phyloP scores from a whole-genome alignment of 257 asterid species.

The Nicotiana attenuata region DNA sequence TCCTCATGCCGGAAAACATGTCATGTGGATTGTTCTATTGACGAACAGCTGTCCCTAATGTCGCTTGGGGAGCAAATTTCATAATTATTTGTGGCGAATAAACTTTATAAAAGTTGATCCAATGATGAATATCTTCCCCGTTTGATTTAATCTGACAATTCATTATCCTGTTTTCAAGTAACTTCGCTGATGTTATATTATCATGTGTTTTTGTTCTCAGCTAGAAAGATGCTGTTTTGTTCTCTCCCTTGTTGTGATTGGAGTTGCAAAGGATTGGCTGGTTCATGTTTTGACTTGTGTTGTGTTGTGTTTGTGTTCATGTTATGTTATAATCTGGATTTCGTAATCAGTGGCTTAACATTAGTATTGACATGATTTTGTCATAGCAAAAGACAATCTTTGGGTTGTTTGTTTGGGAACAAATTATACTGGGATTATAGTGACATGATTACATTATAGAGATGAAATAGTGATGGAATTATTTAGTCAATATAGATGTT shows the following conservation, averaged over 20 bases:
- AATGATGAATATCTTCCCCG: not conserved
- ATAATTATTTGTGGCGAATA: not conserved
- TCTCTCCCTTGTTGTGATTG: not conserved
- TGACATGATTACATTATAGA: too few species aligned
- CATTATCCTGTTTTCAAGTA: not conserved
- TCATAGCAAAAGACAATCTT: not conserved
- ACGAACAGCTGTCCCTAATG: constrained; percentile 57
- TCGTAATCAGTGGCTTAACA: not conserved
- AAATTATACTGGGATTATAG: too few species aligned
- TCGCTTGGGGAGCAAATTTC: constrained; percentile 39
- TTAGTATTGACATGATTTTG: not conserved
- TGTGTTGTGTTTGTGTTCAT: not conserved
- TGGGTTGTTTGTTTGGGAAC: too few species aligned
- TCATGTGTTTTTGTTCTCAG: not conserved
- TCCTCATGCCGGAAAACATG: constrained; percentile 65
- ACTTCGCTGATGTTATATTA: not conserved
- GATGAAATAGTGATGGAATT: too few species aligned
- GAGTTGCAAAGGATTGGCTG: not conserved
- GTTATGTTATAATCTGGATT: not conserved
- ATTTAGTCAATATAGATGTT: too few species aligned
- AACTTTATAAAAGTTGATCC: not conserved
- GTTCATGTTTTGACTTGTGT: too few species aligned
- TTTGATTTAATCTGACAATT: not conserved
- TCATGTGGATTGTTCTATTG: constrained; percentile 67
- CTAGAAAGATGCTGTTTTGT: too few species aligned